A percentile compares a stretch with the other conserved stretches of the same genome.
Conservation (phyloP, 2,329 filamentous ascomycete species). For the Diaporthe citriasiana region DNA sequence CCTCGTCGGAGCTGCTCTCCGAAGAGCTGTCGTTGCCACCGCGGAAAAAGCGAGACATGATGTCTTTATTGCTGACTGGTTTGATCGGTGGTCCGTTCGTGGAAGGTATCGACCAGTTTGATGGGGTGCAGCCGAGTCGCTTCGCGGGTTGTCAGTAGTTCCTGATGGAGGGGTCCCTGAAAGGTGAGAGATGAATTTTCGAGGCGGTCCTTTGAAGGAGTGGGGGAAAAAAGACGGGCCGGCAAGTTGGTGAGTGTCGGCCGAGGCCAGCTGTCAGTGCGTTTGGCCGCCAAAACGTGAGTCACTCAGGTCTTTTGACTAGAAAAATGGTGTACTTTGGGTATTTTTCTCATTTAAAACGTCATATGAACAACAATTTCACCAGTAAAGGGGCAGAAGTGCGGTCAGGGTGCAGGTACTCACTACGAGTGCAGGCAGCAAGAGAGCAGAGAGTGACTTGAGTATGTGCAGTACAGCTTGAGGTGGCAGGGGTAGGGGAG, state of each 20-base stretch:
- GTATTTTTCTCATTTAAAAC: background rate
- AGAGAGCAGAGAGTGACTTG: background rate
- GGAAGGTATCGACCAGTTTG: conserved; percentile 32
- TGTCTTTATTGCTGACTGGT: conserved; percentile 51
- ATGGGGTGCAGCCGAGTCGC: conserved; percentile 37
- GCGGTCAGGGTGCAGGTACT: background rate
- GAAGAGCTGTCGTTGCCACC: conserved; percentile 92
- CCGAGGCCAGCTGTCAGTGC: conserved; percentile 24
- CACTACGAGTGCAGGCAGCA: background rate
- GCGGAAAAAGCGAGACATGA: conserved; percentile 97
- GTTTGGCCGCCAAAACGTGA: conserved; percentile 1
- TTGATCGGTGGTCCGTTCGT: conserved; percentile 31
- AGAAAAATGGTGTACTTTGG: background rate
- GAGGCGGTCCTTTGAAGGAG: conserved; percentile 32
- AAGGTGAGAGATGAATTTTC: conserved; percentile 32
- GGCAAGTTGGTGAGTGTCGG: conserved; percentile 7
- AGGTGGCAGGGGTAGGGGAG: background rate
- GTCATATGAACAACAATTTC: background rate
- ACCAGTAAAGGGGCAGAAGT: background rate
- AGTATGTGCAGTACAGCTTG: background rate
- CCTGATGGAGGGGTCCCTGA: conserved; percentile 33
- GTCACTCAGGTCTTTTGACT: conserved; percentile 1
- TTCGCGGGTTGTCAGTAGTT: conserved; percentile 37
- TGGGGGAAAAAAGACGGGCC: conserved; percentile 37
- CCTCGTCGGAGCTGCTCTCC: conserved; percentile 96